Evolutionary conservation across 1,139 yeast species (phyloP), one percentile per base, ranked within the genome.

Genomic region (Spencermartinsiella ligniputridi): DNA sequence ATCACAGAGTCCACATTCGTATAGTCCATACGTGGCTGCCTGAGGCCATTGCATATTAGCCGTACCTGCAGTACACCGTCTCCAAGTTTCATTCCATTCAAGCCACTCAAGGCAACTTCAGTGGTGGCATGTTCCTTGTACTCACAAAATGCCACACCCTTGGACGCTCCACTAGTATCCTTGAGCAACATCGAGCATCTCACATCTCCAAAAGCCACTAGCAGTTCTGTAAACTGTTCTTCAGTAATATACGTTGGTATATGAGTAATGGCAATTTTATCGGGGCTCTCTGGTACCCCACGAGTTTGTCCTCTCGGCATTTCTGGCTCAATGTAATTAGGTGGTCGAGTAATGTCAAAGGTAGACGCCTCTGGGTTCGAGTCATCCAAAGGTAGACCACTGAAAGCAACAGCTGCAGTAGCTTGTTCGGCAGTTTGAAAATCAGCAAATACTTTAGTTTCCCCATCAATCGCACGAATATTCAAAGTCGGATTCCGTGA

Each of bases 351-450:
- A 2, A 81, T 57, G 2, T 51, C 55, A 12, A 81, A 56, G 8
- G 36, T 48, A 12, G 46, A 41, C 12, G 34, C 38, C 29, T 30
- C 51, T n/a, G 45, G 38, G 22, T 40, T 48, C 13, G 45, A 53
- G 52, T 11, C 61, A 11, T 68, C 69, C 42, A 69, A 59, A 15
- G 56, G 50, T 16, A 51, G 59, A 0, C 71, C 72, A 50, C 70
- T 69, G 41, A 79, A 66, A 1, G 84, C 71, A 32, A 73, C 63
- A 1, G 78, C 69, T 1, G 79, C 63, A 0, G 94, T 83, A 0
- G 94, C 84, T 46, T 77, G 70, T n/a, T 70, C 67, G 37, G 76
- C 65, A 41, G 73, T 74, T 3, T 72, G 67, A 47, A 84, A 74
- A 52, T 78, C 82, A 6, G 32, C 32, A 27, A 27, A 27, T 5